Base-by-base conservation (phyloP, 106 monocot genomes). In the Xerophyta viscosa region DNA sequence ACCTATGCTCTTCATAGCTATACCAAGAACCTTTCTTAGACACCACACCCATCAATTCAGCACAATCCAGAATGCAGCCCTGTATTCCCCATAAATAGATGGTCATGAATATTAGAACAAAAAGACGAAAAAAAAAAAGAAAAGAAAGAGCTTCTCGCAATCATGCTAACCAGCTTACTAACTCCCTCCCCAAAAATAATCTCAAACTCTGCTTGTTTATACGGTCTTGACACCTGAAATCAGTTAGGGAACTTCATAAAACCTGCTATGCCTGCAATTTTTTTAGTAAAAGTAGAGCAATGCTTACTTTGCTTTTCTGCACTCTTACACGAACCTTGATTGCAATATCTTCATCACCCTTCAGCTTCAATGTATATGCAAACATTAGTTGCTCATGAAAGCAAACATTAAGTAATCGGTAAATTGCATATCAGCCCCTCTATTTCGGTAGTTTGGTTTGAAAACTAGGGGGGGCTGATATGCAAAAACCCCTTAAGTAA, bases 181-280 rank as follows among this genome's bases (percentile, higher is more conserved):
- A 88, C 84, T 44, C 94, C 94, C 49, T 96, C 88, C 30, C 94
- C 94, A 71, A 96, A 96, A 26, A 96, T 71, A 42, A 96, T 96
- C 68, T 96, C 94, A 70, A 96, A 78, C 62, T 96, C 94, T 60
- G 94, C 94, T 77, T 88, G 94, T 71, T 88, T 88, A 50, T 96
- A 96, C 3, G 94, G 94, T 37, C 94, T 80, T 45, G 94, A 96
- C 5, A 96, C 94, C 94, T 96, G 55, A 41, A 52, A 15, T 10
- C 17, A 17, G 15, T 44, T 44, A 17, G 14, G 15, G 4, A 44
- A 44, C 17, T 14, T 44, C 7, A 44, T 9, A 44, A 44, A 14
- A 44, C 3, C 3, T 44, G 15, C 43, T 17, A 8, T 44, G 43
- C 14, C 43, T 14, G 43, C n/a, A 44, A 44, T 14, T 33, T 33